Base-by-base conservation (phyloP, 2,329 filamentous ascomycete genomes). In the Hypomyces perniciosus region DNA sequence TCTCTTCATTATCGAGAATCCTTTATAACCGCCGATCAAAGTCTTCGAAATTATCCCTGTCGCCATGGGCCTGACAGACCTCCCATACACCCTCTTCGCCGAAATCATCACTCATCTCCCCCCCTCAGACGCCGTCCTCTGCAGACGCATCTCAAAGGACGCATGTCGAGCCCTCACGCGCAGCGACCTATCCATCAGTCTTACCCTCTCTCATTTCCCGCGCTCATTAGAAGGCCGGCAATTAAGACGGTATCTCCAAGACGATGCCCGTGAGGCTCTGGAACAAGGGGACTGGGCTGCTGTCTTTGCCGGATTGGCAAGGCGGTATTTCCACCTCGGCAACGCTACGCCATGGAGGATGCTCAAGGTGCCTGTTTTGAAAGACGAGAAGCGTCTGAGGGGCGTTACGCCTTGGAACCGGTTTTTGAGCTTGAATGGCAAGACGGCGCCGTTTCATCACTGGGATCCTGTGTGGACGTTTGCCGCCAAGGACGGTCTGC, bases 51-150 rank as follows among this genome's bases (percentile, higher is more conserved):
- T 20, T 2, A 20, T 20, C 10, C 12, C 28, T 27, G 44, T 48
- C 34, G 34, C 30, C 29, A 67, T 64, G 63, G 65, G 71, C 53
- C 64, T 77, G 30, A 68, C 66, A 8, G 64, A 71, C 12, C 68
- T 85, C 37, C 80, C 81, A n/a, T 72, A 74, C 57, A 79, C 82
- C 47, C 61, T 85, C 43, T 83, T 85, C 57, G 68, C 81, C 52
- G 69, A 81, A 44, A 66, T 85, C 48, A 53, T 78, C 34, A 66
- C 59, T 2, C 62, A 76, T 56, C 68, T 85, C 12, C 63, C 73
- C 1, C 71, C 80, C 2, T 64, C 59, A 13, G 79, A 83, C 54
- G 65, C 74, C 47, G 60, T 83, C 12, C 65, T 71, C 44, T 77
- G 73, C 59, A 79, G 78, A 46, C 71, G 71, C 26, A 75, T 84